Evolutionary conservation across 1,284 basidiomycete genomes (phyloP).

Genomic region (Gymnopus androsaceus): DNA sequence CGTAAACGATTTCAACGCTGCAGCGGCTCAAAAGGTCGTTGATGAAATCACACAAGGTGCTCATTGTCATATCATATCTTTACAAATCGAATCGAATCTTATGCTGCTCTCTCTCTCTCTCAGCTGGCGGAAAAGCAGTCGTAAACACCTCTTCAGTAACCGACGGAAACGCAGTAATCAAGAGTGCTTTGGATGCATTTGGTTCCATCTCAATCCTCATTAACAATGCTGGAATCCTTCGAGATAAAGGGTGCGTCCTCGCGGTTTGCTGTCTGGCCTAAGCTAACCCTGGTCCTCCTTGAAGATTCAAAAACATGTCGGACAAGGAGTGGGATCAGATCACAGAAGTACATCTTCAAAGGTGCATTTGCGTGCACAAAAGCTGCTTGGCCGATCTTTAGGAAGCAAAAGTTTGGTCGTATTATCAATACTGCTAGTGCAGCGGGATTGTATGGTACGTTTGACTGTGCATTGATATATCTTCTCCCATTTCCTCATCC

Average conservation of each 20-base stretch:
- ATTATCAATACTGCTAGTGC: conserved; percentile 93
- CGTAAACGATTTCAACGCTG: conserved; percentile 91
- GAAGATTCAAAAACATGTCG: conserved; percentile 89
- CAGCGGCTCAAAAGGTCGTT: conserved; percentile 91
- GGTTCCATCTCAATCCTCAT: conserved; percentile 83
- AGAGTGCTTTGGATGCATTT: conserved; percentile 87
- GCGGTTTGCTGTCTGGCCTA: not conserved
- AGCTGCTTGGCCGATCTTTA: conserved; percentile 95
- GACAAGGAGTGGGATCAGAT: conserved; percentile 90
- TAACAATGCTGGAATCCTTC: conserved; percentile 97
- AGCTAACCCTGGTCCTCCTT: not conserved
- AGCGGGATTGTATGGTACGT: conserved; percentile 78
- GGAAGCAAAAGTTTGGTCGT: conserved; percentile 92
- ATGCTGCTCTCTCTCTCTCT: too few relatives aligned
- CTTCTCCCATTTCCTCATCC: not conserved
- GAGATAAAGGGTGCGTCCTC: conserved; percentile 69
- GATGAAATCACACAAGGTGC: conserved; percentile 85
- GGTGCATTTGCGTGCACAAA: conserved; percentile 95
- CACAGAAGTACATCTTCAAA: conserved; percentile 89
- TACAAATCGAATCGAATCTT: conserved; percentile 1
- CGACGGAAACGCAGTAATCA: conserved; percentile 86
- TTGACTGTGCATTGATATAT: not conserved
- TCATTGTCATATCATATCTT: conserved; percentile 24
- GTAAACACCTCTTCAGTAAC: conserved; percentile 88
- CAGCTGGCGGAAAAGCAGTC: conserved; percentile 87